Percentiles rank a stretch among this genome's conserved stretches.
phyloP scores from a whole-genome alignment of 345 rosid species.

The Streptanthus diversifolius region DNA sequence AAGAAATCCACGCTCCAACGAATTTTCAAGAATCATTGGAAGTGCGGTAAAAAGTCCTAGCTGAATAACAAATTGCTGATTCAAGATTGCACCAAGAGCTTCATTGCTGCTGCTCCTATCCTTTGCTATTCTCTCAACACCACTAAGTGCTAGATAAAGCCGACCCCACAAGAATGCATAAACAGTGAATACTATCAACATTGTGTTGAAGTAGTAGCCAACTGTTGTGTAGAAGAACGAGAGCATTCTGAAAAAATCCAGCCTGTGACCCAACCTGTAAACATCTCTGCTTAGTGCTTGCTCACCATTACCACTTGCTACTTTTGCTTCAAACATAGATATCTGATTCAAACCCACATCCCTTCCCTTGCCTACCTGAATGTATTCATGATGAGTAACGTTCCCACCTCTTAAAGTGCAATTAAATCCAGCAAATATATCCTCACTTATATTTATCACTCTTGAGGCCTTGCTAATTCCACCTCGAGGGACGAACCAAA shows the following conservation, averaged over 20 bases:
- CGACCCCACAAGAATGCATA: conserved; percentile 96
- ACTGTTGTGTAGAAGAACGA: conserved; percentile 94
- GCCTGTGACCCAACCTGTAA: conserved; percentile 91
- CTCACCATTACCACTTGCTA: conserved; percentile 99
- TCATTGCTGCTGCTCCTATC: conserved; percentile 52
- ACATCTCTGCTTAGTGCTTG: conserved; percentile 97
- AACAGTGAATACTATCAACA: conserved; percentile 86
- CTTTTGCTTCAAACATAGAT: conserved; percentile 98
- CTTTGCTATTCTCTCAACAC: conserved; percentile 70
- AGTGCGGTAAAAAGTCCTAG: conserved; percentile 94
- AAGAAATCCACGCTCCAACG: conserved; percentile 94
- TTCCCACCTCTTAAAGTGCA: conserved; percentile 98
- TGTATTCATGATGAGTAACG: conserved; percentile 95
- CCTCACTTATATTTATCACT: conserved; percentile 96
- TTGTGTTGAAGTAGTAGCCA: conserved; percentile 93
- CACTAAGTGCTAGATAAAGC: conserved; percentile 86
- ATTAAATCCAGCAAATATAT: conserved; percentile 98
- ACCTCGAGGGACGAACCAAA: conserved; percentile 96
- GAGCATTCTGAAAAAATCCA: conserved; percentile 95
- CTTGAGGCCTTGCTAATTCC: conserved; percentile 96
- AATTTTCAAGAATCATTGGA: conserved; percentile 94
- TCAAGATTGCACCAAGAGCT: conserved; percentile 81
- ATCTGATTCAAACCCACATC: conserved; percentile 97
- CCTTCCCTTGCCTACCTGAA: conserved; percentile 98
- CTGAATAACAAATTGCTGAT: conserved; percentile 91